phyloP scores from a whole-genome alignment of 78 protist species.

The slime mould (Dictyostelium discoideum) region dicty_2.7 NC_007090.3:5003501-5004000 shows the following conservation, averaged over 20 bases:
- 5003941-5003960: background rate
- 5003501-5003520: background rate
- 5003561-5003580: background rate
- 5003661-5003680: background rate
- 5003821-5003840: background rate
- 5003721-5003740: background rate
- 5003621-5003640: background rate
- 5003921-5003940: background rate
- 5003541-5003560: background rate
- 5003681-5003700: background rate
- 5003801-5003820: background rate
- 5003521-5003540: background rate
- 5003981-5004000: background rate
- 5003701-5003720: background rate
- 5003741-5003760: background rate
- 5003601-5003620: background rate
- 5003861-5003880: background rate
- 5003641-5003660: background rate
- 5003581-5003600: background rate
- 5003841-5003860: background rate
- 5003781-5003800: background rate
- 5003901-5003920: background rate
- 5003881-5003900: background rate
- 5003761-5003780: background rate
- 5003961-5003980: background rate